Evolutionary conservation across 2,329 filamentous ascomycete species (phyloP).

Genomic region (Sporothrix euskadiensis): DNA sequence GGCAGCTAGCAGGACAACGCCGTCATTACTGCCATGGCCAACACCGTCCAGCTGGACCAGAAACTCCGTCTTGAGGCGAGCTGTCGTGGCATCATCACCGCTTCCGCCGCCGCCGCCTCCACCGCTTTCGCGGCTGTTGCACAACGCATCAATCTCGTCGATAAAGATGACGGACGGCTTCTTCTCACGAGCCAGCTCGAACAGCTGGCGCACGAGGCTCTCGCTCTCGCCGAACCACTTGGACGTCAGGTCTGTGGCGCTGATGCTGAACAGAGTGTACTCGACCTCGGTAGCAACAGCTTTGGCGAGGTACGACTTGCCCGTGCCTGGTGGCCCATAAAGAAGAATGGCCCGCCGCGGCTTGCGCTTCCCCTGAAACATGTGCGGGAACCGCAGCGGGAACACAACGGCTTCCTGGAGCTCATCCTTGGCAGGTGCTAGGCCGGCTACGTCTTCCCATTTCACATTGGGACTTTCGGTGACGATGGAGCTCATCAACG

Average conservation of each 20-base stretch:
- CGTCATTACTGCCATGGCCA: constrained; percentile 64
- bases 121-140: constrained; percentile 87
- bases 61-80: constrained; percentile 94
- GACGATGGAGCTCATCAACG: constrained; percentile 28
- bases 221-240: constrained; percentile 30
- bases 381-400: constrained; percentile 31
- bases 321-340: constrained; percentile 58
- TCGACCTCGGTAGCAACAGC: constrained; percentile 58
- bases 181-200: constrained; percentile 86
- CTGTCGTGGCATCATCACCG: constrained; percentile 58
- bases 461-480: constrained; percentile 32
- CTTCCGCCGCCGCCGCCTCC: constrained; percentile 52
- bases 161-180: constrained; percentile 95
- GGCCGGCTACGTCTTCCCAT: constrained; percentile 33
- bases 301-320: constrained; percentile 60
- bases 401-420: constrained; percentile 34
- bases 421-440: constrained; percentile 32
- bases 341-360: constrained; percentile 44
- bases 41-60: constrained; percentile 98
- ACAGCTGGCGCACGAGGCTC: constrained; percentile 73
- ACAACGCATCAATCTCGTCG: constrained; percentile 97
- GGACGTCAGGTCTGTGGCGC: constrained; percentile 25
- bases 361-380: constrained; percentile 34
- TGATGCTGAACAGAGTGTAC: constrained; percentile 49
- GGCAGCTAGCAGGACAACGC: constrained; percentile 92